Conservation (phyloP, 441 rosid genomes). For the Erodium moschatum region DNA sequence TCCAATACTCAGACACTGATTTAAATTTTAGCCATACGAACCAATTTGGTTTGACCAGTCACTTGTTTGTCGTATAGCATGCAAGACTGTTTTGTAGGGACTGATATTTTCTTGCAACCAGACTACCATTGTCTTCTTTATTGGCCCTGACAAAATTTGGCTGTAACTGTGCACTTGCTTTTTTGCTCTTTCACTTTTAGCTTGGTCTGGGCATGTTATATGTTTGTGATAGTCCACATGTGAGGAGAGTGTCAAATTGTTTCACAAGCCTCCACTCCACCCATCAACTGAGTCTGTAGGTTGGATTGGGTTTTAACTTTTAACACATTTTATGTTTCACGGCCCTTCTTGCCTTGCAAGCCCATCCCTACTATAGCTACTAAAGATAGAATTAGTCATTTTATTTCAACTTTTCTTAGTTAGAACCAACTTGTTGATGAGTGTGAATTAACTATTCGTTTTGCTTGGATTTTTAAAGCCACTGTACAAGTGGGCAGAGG, state of each 20-base stretch:
- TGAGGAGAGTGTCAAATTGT: not conserved
- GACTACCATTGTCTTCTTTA: not conserved
- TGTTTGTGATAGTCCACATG: too few relatives aligned
- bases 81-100: conserved; percentile 2
- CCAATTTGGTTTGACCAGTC: not conserved
- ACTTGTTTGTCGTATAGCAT: not conserved
- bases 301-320: not conserved
- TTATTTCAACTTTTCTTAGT: not conserved
- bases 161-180: not conserved
- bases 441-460: not conserved
- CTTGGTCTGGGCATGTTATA: too few relatives aligned
- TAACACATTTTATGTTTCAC: not conserved
- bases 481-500: not conserved
- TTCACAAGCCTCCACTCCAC: not conserved
- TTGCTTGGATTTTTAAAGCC: not conserved
- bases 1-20: not conserved
- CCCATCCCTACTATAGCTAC: not conserved
- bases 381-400: not conserved
- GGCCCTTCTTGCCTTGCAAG: not conserved
- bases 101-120: not conserved
- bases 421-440: not conserved
- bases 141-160: not conserved
- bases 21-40: not conserved
- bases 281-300: not conserved
- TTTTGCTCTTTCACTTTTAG: not conserved